Evolutionary conservation across 192 early-diverging fungal species (phyloP).

Genomic region (Umbelopsis isabellina): DNA sequence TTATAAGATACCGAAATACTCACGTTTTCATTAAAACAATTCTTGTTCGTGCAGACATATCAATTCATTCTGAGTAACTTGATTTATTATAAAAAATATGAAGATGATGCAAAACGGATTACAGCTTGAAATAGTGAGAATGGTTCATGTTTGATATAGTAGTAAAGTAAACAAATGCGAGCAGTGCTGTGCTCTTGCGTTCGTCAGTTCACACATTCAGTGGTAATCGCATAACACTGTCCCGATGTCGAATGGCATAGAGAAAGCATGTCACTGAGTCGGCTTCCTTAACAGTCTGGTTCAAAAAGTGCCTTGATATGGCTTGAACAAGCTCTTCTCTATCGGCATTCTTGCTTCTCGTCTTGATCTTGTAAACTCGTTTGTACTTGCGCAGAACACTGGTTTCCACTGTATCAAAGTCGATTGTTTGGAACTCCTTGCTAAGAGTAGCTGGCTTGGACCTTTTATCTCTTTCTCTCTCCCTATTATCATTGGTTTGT

Average conservation of each 20-base stretch:
- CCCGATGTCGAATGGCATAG: slow-evolving; percentile 43
- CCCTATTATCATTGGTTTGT: not conserved
- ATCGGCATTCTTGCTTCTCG: slow-evolving; percentile 28
- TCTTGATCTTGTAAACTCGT: slow-evolving; percentile 45
- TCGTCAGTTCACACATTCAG: slow-evolving; percentile 19
- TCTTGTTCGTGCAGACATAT: too few species aligned
- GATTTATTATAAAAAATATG: too few species aligned
- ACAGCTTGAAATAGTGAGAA: not conserved
- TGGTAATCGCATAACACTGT: slow-evolving; percentile 29
- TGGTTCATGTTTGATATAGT: not conserved
- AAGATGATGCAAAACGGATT: too few species aligned
- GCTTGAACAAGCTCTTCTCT: slow-evolving; percentile 47
- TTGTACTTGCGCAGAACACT: slow-evolving; percentile 45
- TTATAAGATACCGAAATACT: too few species aligned
- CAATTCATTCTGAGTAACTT: too few species aligned
- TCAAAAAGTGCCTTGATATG: slow-evolving; percentile 45
- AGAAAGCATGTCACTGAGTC: slow-evolving; percentile 50
- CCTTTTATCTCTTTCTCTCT: slow-evolving; percentile 26
- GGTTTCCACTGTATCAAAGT: slow-evolving; percentile 47
- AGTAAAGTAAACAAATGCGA: not conserved
- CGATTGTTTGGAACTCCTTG: slow-evolving; percentile 41
- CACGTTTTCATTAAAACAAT: too few species aligned
- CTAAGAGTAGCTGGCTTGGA: slow-evolving; percentile 20
- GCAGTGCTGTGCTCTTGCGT: not conserved
- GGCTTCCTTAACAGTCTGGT: slow-evolving; percentile 41